These are phyloP conservation scores for Cucurbita moschata DNA, from an alignment of 306 rosid genomes.

Conservation along the genomic window DNA sequence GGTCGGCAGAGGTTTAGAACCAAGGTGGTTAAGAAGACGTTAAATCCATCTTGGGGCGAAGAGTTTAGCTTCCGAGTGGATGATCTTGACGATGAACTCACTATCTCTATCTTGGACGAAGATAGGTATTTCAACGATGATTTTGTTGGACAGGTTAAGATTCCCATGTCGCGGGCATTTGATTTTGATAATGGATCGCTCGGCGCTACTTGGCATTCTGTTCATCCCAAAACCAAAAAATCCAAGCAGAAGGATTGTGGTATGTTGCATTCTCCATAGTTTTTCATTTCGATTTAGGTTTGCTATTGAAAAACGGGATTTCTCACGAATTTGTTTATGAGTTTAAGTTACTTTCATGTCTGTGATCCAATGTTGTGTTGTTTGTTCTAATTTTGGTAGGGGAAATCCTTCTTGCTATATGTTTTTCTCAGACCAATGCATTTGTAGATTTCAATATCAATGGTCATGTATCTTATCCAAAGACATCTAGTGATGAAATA, in stretches of 20 bases:
- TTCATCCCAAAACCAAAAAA: constrained; percentile 55
- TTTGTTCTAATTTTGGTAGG: constrained; percentile 28
- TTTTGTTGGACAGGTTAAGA: constrained; percentile 44
- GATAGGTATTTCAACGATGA: constrained; percentile 75
- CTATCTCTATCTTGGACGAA: constrained; percentile 59
- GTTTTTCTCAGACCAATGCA: constrained; percentile 25
- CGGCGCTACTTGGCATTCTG: constrained; percentile 58
- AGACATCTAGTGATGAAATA: constrained; percentile 11
- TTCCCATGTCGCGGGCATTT: constrained; percentile 52
- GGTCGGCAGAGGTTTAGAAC: constrained; percentile 71
- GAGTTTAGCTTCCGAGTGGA: constrained; percentile 65
- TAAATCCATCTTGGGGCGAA: constrained; percentile 73
- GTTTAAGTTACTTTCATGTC: neutral
- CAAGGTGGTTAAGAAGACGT: constrained; percentile 60
- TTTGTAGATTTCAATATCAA: constrained; percentile 17
- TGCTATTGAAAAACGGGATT: neutral
- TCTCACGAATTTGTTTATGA: neutral
- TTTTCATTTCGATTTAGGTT: neutral
- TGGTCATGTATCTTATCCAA: neutral
- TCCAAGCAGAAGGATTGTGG: constrained; percentile 69
- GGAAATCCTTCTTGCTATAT: constrained; percentile 52
- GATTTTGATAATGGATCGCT: constrained; percentile 47
- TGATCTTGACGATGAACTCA: constrained; percentile 49
- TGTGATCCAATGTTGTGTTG: neutral
- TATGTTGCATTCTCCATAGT: constrained; percentile 14